Evolutionary conservation across 106 monocot species (phyloP).

Genomic region (Gastrodia elata): DNA sequence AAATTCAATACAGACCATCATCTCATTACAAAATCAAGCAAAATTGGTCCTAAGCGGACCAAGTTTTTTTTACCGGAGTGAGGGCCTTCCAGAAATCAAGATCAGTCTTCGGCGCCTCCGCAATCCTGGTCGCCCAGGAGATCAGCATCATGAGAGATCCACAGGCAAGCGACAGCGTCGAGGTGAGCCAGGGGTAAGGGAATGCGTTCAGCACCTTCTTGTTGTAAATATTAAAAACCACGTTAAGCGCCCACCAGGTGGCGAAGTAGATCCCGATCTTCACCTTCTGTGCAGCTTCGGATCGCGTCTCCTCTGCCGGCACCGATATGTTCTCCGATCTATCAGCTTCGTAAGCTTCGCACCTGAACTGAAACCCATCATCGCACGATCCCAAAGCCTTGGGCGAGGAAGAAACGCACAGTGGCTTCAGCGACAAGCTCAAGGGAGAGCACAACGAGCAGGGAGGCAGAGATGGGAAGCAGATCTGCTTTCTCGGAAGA

Average conservation of each 20-base stretch:
- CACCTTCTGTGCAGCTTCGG: slow-evolving; percentile 38
- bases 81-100: slow-evolving; percentile 30
- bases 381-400: not conserved
- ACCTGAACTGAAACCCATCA: not conserved
- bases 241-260: slow-evolving; percentile 96
- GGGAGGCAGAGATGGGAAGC: not conserved
- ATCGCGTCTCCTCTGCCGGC: slow-evolving; percentile 13
- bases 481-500: not conserved
- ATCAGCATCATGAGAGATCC: slow-evolving; percentile 29
- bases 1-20: not conserved
- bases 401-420: not conserved
- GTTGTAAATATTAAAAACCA: slow-evolving; percentile 98
- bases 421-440: slow-evolving; percentile 5
- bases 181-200: slow-evolving; percentile 70
- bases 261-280: slow-evolving; percentile 93
- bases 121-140: slow-evolving; percentile 20
- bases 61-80: slow-evolving; percentile 15
- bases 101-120: slow-evolving; percentile 23
- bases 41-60: not conserved
- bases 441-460: slow-evolving; percentile 2
- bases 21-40: not conserved
- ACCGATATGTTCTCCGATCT: slow-evolving; percentile 16
- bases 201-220: slow-evolving; percentile 96
- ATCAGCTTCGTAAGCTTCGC: slow-evolving; percentile 31
- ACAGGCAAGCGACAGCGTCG: slow-evolving; percentile 24